phyloP scores from a whole-genome alignment of 1,284 basidiomycete genomes.

The Hemileia vastatrix region DNA sequence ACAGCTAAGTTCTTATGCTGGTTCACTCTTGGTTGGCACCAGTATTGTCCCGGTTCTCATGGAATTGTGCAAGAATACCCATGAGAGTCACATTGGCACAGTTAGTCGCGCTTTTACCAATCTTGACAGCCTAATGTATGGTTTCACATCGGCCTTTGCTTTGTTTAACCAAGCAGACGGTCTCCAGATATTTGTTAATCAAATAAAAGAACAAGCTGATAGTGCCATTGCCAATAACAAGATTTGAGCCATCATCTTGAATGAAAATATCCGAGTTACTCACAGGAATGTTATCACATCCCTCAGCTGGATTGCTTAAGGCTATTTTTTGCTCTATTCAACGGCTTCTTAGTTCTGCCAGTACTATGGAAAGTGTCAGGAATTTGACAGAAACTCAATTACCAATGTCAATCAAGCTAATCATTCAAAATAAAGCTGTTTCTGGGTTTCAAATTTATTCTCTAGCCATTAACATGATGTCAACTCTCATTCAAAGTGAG shows the following conservation, averaged over 20 bases:
- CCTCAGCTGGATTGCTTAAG: constrained; percentile 58
- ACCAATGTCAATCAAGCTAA: constrained; percentile 72
- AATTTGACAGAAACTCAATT: constrained; percentile 87
- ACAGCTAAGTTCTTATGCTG: constrained; percentile 71
- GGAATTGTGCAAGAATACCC: constrained; percentile 68
- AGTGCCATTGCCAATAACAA: constrained; percentile 21
- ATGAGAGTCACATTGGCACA: constrained; percentile 54
- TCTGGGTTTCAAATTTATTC: constrained; percentile 82
- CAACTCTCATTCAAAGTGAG: constrained; percentile 97
- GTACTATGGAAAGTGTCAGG: constrained; percentile 83
- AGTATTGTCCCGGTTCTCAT: constrained; percentile 80
- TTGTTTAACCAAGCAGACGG: constrained; percentile 77
- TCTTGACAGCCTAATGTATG: constrained; percentile 83
- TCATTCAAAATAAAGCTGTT: constrained; percentile 67
- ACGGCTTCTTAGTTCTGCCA: constrained; percentile 90
- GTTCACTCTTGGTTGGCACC: constrained; percentile 89
- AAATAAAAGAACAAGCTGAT: constrained; percentile 87
- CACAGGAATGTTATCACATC: too few species aligned
- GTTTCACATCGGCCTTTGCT: constrained; percentile 74
- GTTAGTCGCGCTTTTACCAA: too few species aligned
- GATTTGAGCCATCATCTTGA: too few species aligned
- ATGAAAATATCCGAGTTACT: too few species aligned
- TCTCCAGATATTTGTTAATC: constrained; percentile 69
- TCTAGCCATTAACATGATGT: constrained; percentile 87
- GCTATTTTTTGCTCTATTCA: constrained; percentile 84